phyloP scores from a whole-genome alignment of 164 flowering plant genomes.

The Taxillus chinensis region DNA sequence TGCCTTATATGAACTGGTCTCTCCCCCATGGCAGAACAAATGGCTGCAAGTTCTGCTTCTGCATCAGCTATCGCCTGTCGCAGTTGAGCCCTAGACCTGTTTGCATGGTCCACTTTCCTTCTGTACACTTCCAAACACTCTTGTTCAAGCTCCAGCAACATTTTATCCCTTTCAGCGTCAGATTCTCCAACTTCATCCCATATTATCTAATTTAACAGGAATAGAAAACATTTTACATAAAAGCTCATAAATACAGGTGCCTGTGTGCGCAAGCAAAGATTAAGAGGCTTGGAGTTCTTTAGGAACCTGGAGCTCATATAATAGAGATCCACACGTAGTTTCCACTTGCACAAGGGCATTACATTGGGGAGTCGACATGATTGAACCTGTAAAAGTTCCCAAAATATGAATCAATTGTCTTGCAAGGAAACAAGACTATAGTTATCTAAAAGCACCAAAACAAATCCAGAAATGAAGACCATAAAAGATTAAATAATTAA shows the following conservation, averaged over 20 bases:
- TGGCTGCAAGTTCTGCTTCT: conserved; percentile 59
- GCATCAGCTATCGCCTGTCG: conserved; percentile 56
- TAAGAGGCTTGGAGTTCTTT: neutral
- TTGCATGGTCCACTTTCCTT: conserved; percentile 63
- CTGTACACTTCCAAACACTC: conserved; percentile 67
- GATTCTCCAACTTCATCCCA: conserved; percentile 80
- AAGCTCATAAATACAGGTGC: no score
- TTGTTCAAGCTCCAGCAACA: conserved; percentile 60
- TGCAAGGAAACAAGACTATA: no score
- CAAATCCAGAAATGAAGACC: no score
- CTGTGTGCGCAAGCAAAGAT: no score
- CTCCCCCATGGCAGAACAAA: conserved; percentile 66
- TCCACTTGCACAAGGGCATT: neutral
- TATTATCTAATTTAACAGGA: conserved; percentile 29
- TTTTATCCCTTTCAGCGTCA: conserved; percentile 44
- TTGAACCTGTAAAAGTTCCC: neutral
- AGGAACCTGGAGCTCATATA: neutral
- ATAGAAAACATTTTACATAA: no score
- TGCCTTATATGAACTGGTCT: conserved; percentile 50
- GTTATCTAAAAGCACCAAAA: no score
- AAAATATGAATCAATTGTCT: no score
- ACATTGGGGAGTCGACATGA: neutral
- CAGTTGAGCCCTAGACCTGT: conserved; percentile 44
- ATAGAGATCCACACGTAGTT: neutral
- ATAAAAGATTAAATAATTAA: no score